Conservation (phyloP, 1,139 yeast species). For the Meyerozyma carpophila region DNA sequence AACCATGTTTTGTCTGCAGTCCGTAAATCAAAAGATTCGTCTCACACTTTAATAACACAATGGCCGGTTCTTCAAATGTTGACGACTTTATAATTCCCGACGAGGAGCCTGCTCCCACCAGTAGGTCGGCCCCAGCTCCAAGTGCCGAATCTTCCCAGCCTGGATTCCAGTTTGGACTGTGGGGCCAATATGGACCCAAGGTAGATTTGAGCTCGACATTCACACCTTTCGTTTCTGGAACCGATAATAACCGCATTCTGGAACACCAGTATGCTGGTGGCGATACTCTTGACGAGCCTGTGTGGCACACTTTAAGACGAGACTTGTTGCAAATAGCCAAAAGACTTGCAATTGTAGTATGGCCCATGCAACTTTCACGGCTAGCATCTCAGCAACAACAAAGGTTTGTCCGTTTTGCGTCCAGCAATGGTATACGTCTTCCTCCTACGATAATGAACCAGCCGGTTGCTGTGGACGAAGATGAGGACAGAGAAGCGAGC, state of each 20-base stretch:
- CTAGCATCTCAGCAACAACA: conserved; percentile 43
- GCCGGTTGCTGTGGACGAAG: conserved; percentile 26
- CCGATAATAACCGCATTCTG: conserved; percentile 49
- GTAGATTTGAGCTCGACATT: conserved; percentile 38
- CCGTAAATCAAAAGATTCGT: neutral
- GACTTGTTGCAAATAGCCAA: conserved; percentile 64
- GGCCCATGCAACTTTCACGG: conserved; percentile 55
- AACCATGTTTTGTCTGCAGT: neutral
- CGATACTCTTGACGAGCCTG: conserved; percentile 82
- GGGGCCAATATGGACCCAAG: conserved; percentile 25
- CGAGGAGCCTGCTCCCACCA: conserved; percentile 8
- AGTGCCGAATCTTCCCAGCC: neutral
- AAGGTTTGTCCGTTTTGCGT: conserved; percentile 37
- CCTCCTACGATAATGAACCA: conserved; percentile 33
- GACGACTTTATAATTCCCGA: conserved; percentile 20
- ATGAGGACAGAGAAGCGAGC: conserved; percentile 18
- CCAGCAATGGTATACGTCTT: conserved; percentile 38
- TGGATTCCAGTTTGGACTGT: neutral
- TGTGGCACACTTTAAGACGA: conserved; percentile 58
- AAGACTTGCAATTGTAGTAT: conserved; percentile 61
- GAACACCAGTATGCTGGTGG: conserved; percentile 80
- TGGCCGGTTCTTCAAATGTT: conserved; percentile 1
- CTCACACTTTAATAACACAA: neutral
- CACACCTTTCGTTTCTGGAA: conserved; percentile 30
- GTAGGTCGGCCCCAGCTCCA: neutral